Conservation (phyloP, 371 early-diverging fungal species). For the Mortierella sp. region DNA sequence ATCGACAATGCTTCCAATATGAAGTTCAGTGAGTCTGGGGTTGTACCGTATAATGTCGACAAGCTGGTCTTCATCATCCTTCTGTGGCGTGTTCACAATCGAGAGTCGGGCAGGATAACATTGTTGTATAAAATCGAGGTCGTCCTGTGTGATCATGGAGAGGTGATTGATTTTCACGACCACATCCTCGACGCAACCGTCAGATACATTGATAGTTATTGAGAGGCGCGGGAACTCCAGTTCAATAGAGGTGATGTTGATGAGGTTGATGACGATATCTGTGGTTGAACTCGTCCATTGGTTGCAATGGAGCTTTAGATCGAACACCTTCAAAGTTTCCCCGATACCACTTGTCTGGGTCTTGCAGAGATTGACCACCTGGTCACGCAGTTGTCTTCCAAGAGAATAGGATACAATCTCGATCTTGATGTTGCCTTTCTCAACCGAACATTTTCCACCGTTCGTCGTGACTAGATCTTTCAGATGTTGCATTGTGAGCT, state of each 20-base stretch:
- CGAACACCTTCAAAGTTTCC: background rate
- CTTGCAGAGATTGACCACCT: background rate
- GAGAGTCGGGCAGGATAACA: background rate
- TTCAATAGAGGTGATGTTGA: too few species aligned
- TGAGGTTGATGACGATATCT: too few species aligned
- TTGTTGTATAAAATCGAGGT: background rate
- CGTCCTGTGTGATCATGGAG: background rate
- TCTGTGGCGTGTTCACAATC: background rate
- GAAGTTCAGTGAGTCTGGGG: background rate
- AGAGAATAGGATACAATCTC: background rate
- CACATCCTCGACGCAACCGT: too few species aligned
- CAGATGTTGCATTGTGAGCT: background rate
- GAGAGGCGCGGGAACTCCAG: too few species aligned
- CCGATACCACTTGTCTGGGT: background rate
- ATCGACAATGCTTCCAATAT: too few species aligned
- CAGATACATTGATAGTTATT: too few species aligned
- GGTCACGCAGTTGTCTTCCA: background rate
- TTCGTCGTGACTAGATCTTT: background rate
- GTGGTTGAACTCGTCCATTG: too few species aligned
- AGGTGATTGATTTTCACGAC: too few species aligned
- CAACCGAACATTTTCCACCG: background rate
- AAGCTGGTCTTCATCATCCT: background rate
- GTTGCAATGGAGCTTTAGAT: background rate
- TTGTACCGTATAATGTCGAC: background rate
- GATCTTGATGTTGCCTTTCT: background rate